These are phyloP conservation scores for Allium fistulosum DNA, from an alignment of 106 monocot genomes.

Conservation along the genomic window DNA sequence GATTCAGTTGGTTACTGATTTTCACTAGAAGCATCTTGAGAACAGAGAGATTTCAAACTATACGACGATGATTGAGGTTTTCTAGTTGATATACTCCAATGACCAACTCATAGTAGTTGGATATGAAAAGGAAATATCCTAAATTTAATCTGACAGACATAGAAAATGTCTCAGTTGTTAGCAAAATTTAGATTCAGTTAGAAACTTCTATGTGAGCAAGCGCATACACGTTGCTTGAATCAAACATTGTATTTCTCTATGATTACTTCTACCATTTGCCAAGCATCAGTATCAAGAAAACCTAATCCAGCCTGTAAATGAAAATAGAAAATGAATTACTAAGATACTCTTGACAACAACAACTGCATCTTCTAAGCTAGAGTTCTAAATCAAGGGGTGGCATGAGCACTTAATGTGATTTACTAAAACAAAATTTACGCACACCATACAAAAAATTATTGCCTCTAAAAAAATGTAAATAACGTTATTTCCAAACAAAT, in stretches of 20 bases:
- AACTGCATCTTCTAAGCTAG: too few relatives aligned
- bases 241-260: constrained; percentile 90
- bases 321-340: neutral
- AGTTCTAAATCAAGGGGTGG: too few relatives aligned
- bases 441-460: too few relatives aligned
- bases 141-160: constrained; percentile 68
- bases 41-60: constrained; percentile 77
- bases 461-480: too few relatives aligned
- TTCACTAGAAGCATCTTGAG: constrained; percentile 66
- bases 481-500: too few relatives aligned
- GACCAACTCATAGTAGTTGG: constrained; percentile 81
- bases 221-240: constrained; percentile 87
- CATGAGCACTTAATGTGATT: too few relatives aligned
- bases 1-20: constrained; percentile 72
- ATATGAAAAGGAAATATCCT: constrained; percentile 84
- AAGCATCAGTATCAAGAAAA: constrained; percentile 73
- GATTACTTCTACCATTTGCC: constrained; percentile 89
- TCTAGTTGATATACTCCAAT: constrained; percentile 72
- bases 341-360: neutral
- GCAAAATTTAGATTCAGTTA: neutral
- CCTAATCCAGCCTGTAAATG: constrained; percentile 76
- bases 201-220: neutral
- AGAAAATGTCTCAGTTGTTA: constrained; percentile 6
- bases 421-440: too few relatives aligned
- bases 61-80: constrained; percentile 41